Evolutionary conservation across 2,329 filamentous ascomycete species (phyloP), one percentile per base, ranked within the genome.

Genomic region (Biscogniauxia mediterranea): DNA sequence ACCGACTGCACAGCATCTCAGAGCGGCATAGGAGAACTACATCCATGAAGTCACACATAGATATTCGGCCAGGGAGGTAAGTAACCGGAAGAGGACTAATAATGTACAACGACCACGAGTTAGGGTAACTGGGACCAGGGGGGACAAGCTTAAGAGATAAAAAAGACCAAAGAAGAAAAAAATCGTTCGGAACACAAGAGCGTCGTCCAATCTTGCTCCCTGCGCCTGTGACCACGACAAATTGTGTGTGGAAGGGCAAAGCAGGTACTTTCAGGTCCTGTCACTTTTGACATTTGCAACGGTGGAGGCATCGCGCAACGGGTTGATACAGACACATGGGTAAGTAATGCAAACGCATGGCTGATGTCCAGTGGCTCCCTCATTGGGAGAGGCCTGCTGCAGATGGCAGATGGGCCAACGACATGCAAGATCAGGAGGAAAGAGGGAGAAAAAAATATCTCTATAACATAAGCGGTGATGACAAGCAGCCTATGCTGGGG

Each of bases 321-420:
- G 69, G 62, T 61, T 59, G 60, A 59, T 56, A 65, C 69, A 73
- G 65, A 38, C 52, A 54, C 63, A 65, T 71, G 61, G 60, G 62
- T 26, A 57, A 57, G 38, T 21, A 50, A 23, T 59, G 64, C 70
- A 73, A 73, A 73, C 70, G 66, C 67, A 59, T 67, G 63, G 63
- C 55, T 50, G 60, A 53, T 61, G 58, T 66, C 58, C 42, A 58
- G 61, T 52, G 58, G 51, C 63, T 5, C 20, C 21, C 50, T 62
- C 38, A 63, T 65, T 64, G 64, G 64, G 54, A 61, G 59, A 54
- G 58, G 52, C 28, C n/a, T 32, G 32, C 8, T 23, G 20, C 21
- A 52, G 53, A 52, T 59, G 46, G 55, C 52, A 60, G 25, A 38
- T 53, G 58, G 58, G n/a, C n/a, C 38, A 13, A 32, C 26, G n/a